Conservation (phyloP, 2,329 filamentous ascomycete genomes). For the Macrophomina pseudophaseolina region DNA sequence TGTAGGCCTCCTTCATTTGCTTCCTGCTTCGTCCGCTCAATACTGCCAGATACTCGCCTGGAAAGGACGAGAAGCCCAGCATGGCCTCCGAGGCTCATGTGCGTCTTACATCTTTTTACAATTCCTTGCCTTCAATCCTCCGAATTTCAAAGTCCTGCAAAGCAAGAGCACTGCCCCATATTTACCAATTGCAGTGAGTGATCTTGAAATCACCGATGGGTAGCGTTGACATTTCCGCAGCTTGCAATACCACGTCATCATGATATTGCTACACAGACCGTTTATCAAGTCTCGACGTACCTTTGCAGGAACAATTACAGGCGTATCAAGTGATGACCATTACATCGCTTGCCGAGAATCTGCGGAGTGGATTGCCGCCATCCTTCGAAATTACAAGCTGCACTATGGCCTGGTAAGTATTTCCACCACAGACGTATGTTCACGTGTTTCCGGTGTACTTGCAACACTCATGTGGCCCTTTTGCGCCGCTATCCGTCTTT, state of each 20-base stretch:
- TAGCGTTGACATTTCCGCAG: neutral
- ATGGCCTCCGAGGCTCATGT: neutral
- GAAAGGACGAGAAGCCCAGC: neutral
- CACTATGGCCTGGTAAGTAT: neutral
- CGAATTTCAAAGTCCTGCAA: neutral
- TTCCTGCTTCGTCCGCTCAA: neutral
- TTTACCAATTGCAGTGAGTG: constrained; percentile 6
- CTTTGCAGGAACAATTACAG: neutral
- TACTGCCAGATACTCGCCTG: neutral
- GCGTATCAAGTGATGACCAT: neutral
- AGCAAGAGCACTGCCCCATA: neutral
- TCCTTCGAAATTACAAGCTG: neutral
- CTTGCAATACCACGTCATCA: constrained; percentile 4
- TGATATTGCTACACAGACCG: neutral
- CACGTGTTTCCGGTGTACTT: no score
- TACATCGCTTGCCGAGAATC: neutral
- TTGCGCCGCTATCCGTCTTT: no score
- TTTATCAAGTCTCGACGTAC: neutral
- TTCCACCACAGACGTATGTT: neutral
- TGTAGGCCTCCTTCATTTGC: neutral
- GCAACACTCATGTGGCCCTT: no score
- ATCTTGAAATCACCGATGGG: no score
- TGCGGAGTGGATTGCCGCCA: constrained; percentile 9
- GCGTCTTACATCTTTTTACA: neutral
- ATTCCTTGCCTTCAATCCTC: neutral